Percentiles rank a stretch among this genome's conserved stretches.
Evolutionary conservation across 2,329 filamentous ascomycete species (phyloP).

Genomic region (Xylariaceae sp.): DNA sequence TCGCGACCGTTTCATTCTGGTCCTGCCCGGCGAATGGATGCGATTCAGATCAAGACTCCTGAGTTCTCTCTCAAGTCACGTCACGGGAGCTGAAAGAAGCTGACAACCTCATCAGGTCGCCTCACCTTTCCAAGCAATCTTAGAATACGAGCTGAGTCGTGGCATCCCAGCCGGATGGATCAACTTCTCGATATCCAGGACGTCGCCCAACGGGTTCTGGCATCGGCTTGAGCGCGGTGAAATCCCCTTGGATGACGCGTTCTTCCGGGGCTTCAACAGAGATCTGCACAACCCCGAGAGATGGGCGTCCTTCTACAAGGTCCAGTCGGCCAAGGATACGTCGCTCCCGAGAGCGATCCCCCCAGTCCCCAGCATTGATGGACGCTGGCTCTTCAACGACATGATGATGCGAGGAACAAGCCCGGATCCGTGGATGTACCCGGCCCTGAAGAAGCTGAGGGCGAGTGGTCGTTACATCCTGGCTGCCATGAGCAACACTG

Average conservation of each 20-base stretch:
- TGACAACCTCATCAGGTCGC: slow-evolving; percentile 55
- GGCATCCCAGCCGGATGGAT: slow-evolving; percentile 83
- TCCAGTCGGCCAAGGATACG: slow-evolving; percentile 40
- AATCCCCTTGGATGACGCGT: slow-evolving; percentile 66
- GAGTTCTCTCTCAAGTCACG: not conserved
- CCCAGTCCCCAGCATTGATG: slow-evolving; percentile 67
- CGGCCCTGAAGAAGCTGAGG: slow-evolving; percentile 66
- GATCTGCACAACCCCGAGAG: slow-evolving; percentile 63
- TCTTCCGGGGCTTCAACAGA: slow-evolving; percentile 68
- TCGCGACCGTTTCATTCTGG: not conserved
- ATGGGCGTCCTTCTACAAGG: slow-evolving; percentile 63
- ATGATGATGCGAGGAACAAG: slow-evolving; percentile 75
- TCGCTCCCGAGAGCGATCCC: slow-evolving; percentile 44
- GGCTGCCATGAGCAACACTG: slow-evolving; percentile 83
- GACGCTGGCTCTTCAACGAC: slow-evolving; percentile 74
- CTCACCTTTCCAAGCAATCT: slow-evolving; percentile 87
- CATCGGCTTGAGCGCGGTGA: slow-evolving; percentile 82
- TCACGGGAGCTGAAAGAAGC: not conserved
- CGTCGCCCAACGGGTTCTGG: slow-evolving; percentile 77
- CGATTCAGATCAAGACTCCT: not conserved
- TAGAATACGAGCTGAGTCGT: slow-evolving; percentile 76
- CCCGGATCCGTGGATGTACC: slow-evolving; percentile 84
- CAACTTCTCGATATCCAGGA: slow-evolving; percentile 80
- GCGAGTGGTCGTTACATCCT: slow-evolving; percentile 62
- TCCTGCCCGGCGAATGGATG: not conserved